Base-by-base conservation (phyloP, 2,329 filamentous ascomycete species). In the Pseudocercospora eumusae region DNA sequence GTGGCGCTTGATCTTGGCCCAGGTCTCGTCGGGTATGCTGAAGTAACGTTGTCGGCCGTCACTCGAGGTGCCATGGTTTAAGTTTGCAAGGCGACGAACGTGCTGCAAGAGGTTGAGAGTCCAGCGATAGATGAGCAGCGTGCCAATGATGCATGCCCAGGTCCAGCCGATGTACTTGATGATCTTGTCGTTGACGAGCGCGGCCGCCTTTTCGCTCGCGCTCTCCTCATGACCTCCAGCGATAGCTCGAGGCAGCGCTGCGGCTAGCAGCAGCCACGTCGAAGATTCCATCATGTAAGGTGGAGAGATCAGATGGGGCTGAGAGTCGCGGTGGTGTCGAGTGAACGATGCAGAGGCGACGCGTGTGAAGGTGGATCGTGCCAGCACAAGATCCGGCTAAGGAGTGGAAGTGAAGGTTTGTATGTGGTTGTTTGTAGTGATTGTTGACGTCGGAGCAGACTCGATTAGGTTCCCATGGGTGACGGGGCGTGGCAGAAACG, bases 81-180 rank as follows among this genome's bases (percentile, higher is more conserved):
- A 83, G 71, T 88, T 91, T 45, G 89, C 83, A 49, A 96, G 81
- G 25, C 85, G 88, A 66, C 92, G 86, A 40, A 93, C 80, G 72
- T 95, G 88, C 68, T 83, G 85, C 61, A 85, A 80, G 60, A 89
- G 77, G 59, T 84, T 81, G 56, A 86, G 82, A 59, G 80, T 76
- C 65, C 88, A 75, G 64, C 88, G 86, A 84, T 91, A 93, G 65
- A 87, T 69, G 66, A 90, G 81, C 69, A 93, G 81, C 55, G 83
- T 81, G 36, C 75, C 82, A 11, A 88, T 83, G 56, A 92, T 80
- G 56, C 83, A 82, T 57, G 85, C 85, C 75, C 90, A 86, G 27
- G 88, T 74, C 63, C 68, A 71, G 42, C 66, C 70, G 27, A 74
- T 73, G 65, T 75, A 75, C 66, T 71, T 74, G 62, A 68, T 65